Conservation (phyloP, 345 rosid genomes). For the Dipteronia dyeriana region DNA sequence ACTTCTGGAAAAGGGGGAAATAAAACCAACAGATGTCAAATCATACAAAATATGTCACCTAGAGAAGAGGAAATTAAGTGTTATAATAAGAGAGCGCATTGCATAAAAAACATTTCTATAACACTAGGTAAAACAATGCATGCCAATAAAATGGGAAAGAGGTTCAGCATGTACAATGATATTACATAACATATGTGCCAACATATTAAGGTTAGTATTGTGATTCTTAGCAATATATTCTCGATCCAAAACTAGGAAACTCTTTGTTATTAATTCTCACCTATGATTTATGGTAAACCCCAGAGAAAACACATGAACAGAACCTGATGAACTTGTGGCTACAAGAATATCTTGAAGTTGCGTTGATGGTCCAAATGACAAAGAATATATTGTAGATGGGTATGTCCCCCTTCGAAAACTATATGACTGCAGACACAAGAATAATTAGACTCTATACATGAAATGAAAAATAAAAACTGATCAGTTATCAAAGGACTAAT, state of each 20-base stretch:
- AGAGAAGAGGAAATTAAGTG: not conserved
- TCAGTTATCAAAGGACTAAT: not conserved
- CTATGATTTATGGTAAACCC: conserved; percentile 66
- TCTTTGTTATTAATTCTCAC: conserved; percentile 33
- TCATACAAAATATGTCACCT: not conserved
- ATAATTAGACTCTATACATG: conserved; percentile 16
- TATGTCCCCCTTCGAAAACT: conserved; percentile 91
- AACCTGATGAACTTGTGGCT: conserved; percentile 87
- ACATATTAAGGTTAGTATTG: not conserved
- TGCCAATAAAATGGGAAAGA: conserved; percentile 1
- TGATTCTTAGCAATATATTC: not conserved
- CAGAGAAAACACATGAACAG: conserved; percentile 74
- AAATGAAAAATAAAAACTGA: not conserved
- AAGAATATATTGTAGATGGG: conserved; percentile 81
- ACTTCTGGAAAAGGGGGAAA: not conserved
- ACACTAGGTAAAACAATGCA: conserved; percentile 2
- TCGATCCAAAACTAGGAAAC: not conserved
- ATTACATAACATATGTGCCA: not conserved
- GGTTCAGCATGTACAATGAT: not conserved
- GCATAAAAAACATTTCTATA: not conserved
- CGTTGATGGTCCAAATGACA: conserved; percentile 80
- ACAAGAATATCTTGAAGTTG: conserved; percentile 75
- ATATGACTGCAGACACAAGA: conserved; percentile 53
- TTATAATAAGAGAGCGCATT: not conserved
- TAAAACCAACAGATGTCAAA: not conserved